phyloP scores from a whole-genome alignment of 1,139 yeast species.

The Ogataea hybrid region DNA sequence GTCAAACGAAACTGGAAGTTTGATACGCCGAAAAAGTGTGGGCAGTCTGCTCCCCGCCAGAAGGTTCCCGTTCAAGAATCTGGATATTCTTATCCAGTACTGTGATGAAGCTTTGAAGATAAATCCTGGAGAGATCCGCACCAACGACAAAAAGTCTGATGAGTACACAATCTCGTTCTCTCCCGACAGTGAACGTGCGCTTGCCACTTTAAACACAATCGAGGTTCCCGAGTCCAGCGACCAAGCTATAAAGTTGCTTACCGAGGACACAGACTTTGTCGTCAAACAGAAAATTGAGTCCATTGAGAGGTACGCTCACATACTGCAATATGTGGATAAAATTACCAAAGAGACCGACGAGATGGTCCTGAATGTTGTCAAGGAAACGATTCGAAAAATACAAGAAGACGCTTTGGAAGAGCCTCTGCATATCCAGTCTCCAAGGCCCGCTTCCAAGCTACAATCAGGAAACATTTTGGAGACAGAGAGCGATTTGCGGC shows the following conservation, averaged over 20 bases:
- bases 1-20: slow-evolving; percentile 24
- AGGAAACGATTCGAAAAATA: slow-evolving; percentile 57
- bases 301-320: slow-evolving; percentile 71
- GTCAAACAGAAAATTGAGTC: slow-evolving; percentile 71
- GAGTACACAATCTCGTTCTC: slow-evolving; percentile 45
- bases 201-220: slow-evolving; percentile 54
- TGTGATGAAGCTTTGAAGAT: slow-evolving; percentile 76
- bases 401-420: slow-evolving; percentile 38
- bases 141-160: slow-evolving; percentile 19
- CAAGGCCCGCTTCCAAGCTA: slow-evolving; percentile 16
- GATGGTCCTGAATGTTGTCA: slow-evolving; percentile 64
- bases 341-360: slow-evolving; percentile 80
- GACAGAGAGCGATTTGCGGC: slow-evolving; percentile 35
- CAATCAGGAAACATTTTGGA: slow-evolving; percentile 35
- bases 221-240: slow-evolving; percentile 58
- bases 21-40: slow-evolving; percentile 29
- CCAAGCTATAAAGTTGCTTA: slow-evolving; percentile 58
- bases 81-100: slow-evolving; percentile 61
- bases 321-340: slow-evolving; percentile 74
- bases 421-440: slow-evolving; percentile 18
- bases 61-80: slow-evolving; percentile 64
- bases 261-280: slow-evolving; percentile 65
- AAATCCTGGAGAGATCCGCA: slow-evolving; percentile 52
- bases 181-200: slow-evolving; percentile 69
- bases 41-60: slow-evolving; percentile 35